Evolutionary conservation across 345 rosid species (phyloP), one percentile per base, ranked within the genome.

Genomic region (Eucalyptus melliodora): DNA sequence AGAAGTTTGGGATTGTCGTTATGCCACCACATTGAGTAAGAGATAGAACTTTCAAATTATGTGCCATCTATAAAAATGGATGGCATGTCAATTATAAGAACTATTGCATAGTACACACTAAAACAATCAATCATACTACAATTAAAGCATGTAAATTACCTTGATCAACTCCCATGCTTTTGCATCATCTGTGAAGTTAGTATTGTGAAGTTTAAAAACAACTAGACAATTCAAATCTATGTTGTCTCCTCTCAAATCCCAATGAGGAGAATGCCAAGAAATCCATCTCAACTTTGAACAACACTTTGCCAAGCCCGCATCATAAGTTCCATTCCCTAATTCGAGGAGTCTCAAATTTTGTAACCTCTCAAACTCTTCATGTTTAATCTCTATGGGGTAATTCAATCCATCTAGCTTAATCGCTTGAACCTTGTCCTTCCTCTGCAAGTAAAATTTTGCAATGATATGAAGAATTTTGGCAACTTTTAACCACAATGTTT

Each of bases 111-210:
- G 9, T 30, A 12, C 10, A 4, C 34, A 30, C 8, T n/a, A n/a
- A n/a, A n/a, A n/a, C n/a, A n/a, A n/a, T n/a, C 69, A 2, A 62
- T 62, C 50, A 47, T 0, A 47, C 2, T 11, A 11, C 0, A 47
- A 47, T 14, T 12, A 62, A 6, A 30, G 3, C 9, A 30, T 62
- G 34, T 6, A 62, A 13, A 1, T 62, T 62, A 62, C 72, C 72
- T 62, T 62, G 37, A 62, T 62, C 37, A 62, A 2, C 3, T 62
- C 72, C 72, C 72, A 62, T 30, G 72, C 72, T 62, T 62, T 62
- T 30, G 72, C 72, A 62, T 62, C 10, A 13, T 30, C 5, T 0
- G 3, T 62, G 72, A 62, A 62, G 19, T 0, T 7, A 62, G 50
- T 11, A 62, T 62, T 0, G 2, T 62, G 72, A 62, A 62, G 72